These are phyloP conservation scores for Coemansia sp. DNA, from an alignment of 192 early-diverging fungal genomes.

Conservation along the genomic window DNA sequence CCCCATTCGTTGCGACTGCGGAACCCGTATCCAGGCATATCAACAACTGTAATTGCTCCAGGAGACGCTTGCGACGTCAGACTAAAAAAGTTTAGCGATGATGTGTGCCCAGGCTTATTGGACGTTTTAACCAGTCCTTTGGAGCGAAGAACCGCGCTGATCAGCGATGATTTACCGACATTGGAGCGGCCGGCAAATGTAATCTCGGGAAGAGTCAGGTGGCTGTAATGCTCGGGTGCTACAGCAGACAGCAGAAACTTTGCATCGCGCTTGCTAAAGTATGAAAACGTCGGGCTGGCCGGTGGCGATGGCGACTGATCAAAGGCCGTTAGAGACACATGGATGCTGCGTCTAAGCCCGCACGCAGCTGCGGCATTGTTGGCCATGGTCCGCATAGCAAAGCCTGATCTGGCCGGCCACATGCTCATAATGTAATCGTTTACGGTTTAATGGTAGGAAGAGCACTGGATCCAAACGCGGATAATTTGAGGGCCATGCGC, in stretches of 20 bases:
- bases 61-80: slow-evolving; percentile 25
- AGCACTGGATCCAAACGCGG: not conserved
- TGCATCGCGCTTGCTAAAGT: slow-evolving; percentile 41
- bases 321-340: not conserved
- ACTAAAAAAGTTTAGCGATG: slow-evolving; percentile 43
- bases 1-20: slow-evolving; percentile 55
- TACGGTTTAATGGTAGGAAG: not conserved
- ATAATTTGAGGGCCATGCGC: not conserved
- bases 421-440: not conserved
- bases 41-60: slow-evolving; percentile 38
- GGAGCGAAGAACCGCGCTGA: slow-evolving; percentile 44
- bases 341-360: not conserved
- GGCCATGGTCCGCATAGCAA: not conserved
- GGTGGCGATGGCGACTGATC: not conserved
- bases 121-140: slow-evolving; percentile 47
- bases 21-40: slow-evolving; percentile 60
- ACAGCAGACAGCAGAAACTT: slow-evolving; percentile 43
- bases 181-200: slow-evolving; percentile 55
- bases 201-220: slow-evolving; percentile 33
- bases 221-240: slow-evolving; percentile 23
- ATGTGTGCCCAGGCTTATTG: slow-evolving; percentile 50
- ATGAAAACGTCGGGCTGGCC: slow-evolving; percentile 3
- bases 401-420: not conserved
- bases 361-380: not conserved
- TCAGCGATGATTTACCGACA: slow-evolving; percentile 55